Base-by-base conservation (phyloP, 2,329 filamentous ascomycete genomes). In the Hymenoscyphus scutula region DNA sequence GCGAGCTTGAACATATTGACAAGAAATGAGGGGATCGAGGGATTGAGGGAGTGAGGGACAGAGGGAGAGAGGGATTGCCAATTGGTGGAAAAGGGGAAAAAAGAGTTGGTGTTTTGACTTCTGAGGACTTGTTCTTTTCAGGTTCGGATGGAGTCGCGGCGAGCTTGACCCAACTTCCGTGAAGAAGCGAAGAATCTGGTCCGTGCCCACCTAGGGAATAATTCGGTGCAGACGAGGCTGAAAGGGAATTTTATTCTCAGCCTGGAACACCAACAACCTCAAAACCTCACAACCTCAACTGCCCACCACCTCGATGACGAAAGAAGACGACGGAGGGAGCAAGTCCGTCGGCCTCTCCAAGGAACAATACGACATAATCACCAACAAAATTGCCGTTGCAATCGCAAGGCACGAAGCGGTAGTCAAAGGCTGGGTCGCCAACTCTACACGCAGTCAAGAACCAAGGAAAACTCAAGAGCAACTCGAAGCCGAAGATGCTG, bases 1-100 rank as follows among this genome's bases (percentile, higher is more conserved):
- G 89, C 89, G 77, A 96, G 81, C 80, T 89, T 95, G 83, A 92
- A 96, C 92, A 97, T 97, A 74, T 73, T 84, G 79, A 75, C 73
- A 56, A 60, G 55, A 62, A 63, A 60, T 67, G 66, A 65, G 45
- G 19, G 19, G 23, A 51, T 51, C 11, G 45, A 51, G 65, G 65
- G 56, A 62, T 3, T 3, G 27, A 29, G 3, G 66, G 65, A n/a
- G n/a, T n/a, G 45, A 51, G 65, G 65, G 56, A 62, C 3, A 29
- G 27, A 29, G 3, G 66, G 65, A n/a, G n/a, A n/a, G 70, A 23
- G 19, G n/a, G 7, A 5, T 23, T 48, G 41, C 23, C 69, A 70
- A 68, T 68, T 68, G 69, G 67, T 58, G 63, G 61, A 55, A 64
- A 63, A 60, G 56, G 45, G n/a, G n/a, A 11, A 51, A 51, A 61